phyloP scores from a whole-genome alignment of 495 filamentous ascomycete genomes.

The Hyaloscypha bicolor region DNA sequence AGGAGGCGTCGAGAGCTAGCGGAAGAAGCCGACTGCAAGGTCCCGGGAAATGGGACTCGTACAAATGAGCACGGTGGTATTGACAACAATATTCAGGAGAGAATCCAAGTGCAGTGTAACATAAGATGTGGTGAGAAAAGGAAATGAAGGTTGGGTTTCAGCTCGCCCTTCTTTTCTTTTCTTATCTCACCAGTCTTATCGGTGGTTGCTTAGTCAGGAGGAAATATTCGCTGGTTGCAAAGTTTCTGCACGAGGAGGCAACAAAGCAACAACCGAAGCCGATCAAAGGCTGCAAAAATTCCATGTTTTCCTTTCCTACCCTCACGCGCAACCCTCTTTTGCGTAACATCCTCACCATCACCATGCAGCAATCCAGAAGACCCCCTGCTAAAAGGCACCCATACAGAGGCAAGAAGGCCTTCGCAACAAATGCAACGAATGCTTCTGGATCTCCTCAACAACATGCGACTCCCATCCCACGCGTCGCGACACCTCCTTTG shows the following conservation, averaged over 20 bases:
- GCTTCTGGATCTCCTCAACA: not conserved
- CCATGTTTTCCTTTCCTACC: slow-evolving; percentile 23
- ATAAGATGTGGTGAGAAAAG: too few relatives aligned
- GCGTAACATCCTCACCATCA: slow-evolving; percentile 19
- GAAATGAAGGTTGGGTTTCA: too few relatives aligned
- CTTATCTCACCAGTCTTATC: not conserved
- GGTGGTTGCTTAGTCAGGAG: slow-evolving; percentile 16
- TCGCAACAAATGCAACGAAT: slow-evolving; percentile 17
- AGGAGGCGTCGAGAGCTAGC: too few relatives aligned
- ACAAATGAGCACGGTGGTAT: too few relatives aligned
- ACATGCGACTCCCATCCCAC: slow-evolving; percentile 1
- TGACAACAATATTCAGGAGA: too few relatives aligned
- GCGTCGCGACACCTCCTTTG: slow-evolving; percentile 33
- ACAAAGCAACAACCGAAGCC: not conserved
- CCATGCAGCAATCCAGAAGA: slow-evolving; percentile 27
- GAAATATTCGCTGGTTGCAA: not conserved
- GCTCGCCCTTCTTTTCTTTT: too few relatives aligned
- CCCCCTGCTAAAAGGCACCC: slow-evolving; percentile 19
- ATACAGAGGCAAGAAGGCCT: slow-evolving; percentile 22
- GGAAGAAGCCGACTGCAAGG: too few relatives aligned
- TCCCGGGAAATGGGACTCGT: too few relatives aligned
- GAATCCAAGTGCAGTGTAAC: too few relatives aligned
- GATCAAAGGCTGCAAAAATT: not conserved
- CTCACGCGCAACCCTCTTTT: slow-evolving; percentile 19
- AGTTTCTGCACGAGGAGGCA: slow-evolving; percentile 15